phyloP scores from a whole-genome alignment of 169 alveolate genomes.

The Eimeria acervulina region DNA sequence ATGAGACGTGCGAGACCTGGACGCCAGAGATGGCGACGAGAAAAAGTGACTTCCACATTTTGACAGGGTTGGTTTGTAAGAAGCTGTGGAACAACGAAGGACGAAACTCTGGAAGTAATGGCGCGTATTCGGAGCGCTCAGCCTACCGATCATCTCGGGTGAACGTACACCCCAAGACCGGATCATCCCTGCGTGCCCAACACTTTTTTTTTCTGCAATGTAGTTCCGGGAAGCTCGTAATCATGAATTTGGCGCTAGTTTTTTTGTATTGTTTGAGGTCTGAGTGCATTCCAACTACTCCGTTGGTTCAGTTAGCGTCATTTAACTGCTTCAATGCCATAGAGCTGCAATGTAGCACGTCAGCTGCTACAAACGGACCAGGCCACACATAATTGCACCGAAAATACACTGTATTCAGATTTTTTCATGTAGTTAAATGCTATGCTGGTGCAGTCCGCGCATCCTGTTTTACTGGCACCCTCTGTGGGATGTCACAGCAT shows the following conservation, averaged over 20 bases:
- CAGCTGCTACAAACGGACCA: background rate
- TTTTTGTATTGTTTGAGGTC: background rate
- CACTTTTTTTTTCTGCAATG: constrained; percentile 14
- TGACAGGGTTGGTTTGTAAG: background rate
- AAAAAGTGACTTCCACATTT: constrained; percentile 76
- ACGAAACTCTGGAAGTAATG: constrained; percentile 75
- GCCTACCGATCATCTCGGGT: constrained; percentile 19
- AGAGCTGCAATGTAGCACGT: background rate
- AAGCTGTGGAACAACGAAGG: constrained; percentile 61
- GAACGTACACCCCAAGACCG: constrained; percentile 49
- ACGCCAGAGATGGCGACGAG: constrained; percentile 37
- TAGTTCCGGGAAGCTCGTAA: background rate
- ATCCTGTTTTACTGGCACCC: background rate
- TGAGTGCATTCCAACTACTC: background rate
- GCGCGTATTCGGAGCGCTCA: constrained; percentile 35
- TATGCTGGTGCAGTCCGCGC: background rate
- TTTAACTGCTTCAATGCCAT: background rate
- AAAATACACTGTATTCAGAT: background rate
- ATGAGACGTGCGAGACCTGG: background rate
- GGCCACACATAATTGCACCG: background rate
- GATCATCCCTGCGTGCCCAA: background rate
- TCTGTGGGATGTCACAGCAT: background rate
- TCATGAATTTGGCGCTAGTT: background rate
- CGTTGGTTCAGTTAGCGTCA: background rate
- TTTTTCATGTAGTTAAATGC: background rate